Base-by-base conservation (phyloP, 1,284 basidiomycete genomes). In the Trichosporon asahii region DNA sequence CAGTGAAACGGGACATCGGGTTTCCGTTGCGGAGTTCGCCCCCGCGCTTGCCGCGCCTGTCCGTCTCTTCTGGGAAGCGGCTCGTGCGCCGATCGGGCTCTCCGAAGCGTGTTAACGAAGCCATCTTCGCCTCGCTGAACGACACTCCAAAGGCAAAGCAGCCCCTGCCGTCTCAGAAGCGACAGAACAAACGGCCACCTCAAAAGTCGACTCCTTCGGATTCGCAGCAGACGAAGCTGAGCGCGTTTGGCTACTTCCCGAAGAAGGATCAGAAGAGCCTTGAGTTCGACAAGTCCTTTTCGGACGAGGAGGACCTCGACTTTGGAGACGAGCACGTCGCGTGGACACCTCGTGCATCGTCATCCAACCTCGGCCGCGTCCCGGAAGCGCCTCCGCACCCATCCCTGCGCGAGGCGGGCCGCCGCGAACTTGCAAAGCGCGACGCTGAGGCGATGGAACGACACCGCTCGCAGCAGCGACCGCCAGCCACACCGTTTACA, bases 311-410 rank as follows among this genome's bases (percentile, higher is more conserved):
- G 23, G 75, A 80, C 64, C 71, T 76, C 8, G 73, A 76, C 14
- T 73, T 79, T 31, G 76, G 71, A 5, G 73, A 73, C 44, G 71
- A 67, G 3, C 44, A 57, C 12, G 44, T 66, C 21, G 46, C 60
- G 14, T 63, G 11, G 12, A 27, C 55, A 2, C 60, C 18, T 33
- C 66, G n/a, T 12, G 11, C 7, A 23, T 8, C 46, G 4, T 18
- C 11, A 2, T 27, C 46, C 3, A 61, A n/a, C 11, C 25, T 37
- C 9, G 57, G 65, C 2, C 71, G 66, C 9, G 77, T 80, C 0
- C 79, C 80, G 9, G 73, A 73, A 25, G 72, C 80, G 8, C 80
- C 80, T 1, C 73, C 72, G 35, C 80, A 82, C 68, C 80, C 80
- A 0, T 70, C 67, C 9, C 67, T 81, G 0, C 76, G 77, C 29